phyloP scores from a whole-genome alignment of 2,329 filamentous ascomycete species.

The Hawksworthiomyces lignivorus region DNA sequence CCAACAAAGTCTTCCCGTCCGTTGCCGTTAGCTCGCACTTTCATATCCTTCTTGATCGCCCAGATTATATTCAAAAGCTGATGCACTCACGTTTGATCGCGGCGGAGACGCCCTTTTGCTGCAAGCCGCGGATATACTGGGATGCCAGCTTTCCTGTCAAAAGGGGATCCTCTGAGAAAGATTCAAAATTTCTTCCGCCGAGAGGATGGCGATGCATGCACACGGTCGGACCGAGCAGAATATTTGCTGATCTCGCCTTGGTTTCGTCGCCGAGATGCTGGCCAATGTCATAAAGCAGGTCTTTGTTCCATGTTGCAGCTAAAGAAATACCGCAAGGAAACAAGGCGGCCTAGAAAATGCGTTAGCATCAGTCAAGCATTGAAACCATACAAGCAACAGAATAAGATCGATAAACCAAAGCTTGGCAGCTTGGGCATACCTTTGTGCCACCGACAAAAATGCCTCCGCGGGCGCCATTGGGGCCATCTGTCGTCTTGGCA shows the following conservation, averaged over 20 bases:
- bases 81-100: constrained; percentile 63
- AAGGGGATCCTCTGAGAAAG: constrained; percentile 75
- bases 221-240: constrained; percentile 69
- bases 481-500: constrained; percentile 61
- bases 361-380: too few species aligned
- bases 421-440: too few species aligned
- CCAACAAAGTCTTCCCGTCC: constrained; percentile 54
- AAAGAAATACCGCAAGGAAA: constrained; percentile 75
- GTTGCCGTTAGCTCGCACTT: too few species aligned
- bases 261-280: constrained; percentile 63
- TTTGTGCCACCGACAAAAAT: constrained; percentile 62
- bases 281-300: constrained; percentile 62
- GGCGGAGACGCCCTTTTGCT: constrained; percentile 65
- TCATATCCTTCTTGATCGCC: too few species aligned
- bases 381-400: too few species aligned
- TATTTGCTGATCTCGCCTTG: constrained; percentile 64
- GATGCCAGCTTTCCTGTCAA: constrained; percentile 67
- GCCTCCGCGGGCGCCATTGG: constrained; percentile 61
- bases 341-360: constrained; percentile 61
- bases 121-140: constrained; percentile 64
- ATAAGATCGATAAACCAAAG: constrained; percentile 2
- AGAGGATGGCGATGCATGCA: constrained; percentile 77
- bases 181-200: constrained; percentile 81
- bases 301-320: constrained; percentile 70
- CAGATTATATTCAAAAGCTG: too few species aligned